Evolutionary conservation across 2,329 filamentous ascomycete species (phyloP).

Genomic region (Nemania abortiva): DNA sequence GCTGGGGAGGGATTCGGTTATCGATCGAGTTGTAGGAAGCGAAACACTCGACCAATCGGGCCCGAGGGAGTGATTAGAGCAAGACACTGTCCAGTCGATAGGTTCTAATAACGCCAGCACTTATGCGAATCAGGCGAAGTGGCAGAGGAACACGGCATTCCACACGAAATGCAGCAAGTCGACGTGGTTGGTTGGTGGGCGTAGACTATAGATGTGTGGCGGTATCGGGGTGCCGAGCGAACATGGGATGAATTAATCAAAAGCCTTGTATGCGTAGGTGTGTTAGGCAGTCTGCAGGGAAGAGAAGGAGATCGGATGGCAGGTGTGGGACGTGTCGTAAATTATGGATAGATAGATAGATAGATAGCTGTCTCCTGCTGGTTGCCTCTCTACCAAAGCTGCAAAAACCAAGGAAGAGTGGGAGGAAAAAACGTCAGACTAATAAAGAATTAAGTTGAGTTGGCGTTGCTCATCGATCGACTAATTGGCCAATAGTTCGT

Average conservation of each 20-base stretch:
- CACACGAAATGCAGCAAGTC: conserved; percentile 20
- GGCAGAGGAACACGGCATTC: conserved; percentile 30
- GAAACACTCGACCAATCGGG: conserved; percentile 15
- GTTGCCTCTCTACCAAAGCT: no score
- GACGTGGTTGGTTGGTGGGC: background rate
- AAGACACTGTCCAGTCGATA: conserved; percentile 6
- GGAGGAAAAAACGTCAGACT: conserved; percentile 26
- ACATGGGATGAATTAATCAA: conserved; percentile 11
- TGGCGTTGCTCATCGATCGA: conserved; percentile 23
- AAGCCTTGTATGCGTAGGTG: background rate
- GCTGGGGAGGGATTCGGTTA: background rate
- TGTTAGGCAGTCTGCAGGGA: conserved; percentile 5
- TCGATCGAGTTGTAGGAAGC: conserved; percentile 9
- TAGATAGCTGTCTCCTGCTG: no score
- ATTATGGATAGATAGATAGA: background rate
- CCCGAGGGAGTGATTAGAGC: conserved; percentile 9
- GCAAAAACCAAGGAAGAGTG: background rate
- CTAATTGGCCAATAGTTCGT: conserved; percentile 20
- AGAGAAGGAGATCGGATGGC: conserved; percentile 5
- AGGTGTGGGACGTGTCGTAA: conserved; percentile 10
- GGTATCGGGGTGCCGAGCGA: conserved; percentile 12
- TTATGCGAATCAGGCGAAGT: conserved; percentile 17
- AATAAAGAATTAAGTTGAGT: conserved; percentile 24
- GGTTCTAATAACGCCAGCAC: conserved; percentile 22
- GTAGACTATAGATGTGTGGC: background rate